These are phyloP conservation scores for Mycena galericulata DNA, from an alignment of 768 basidiomycete genomes.

Conservation along the genomic window DNA sequence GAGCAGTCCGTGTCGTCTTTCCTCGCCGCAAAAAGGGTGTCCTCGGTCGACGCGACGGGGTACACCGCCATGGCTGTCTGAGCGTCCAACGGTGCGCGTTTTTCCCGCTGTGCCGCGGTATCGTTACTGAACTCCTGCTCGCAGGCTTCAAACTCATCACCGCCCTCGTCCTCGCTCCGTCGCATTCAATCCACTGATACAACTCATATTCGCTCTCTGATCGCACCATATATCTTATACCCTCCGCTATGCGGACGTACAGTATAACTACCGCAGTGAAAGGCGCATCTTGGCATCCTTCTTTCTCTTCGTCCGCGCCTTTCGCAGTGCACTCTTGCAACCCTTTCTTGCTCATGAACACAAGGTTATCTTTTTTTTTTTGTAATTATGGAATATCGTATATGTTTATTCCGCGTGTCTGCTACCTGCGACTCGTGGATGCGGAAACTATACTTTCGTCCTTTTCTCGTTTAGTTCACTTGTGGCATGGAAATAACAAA, in stretches of 20 bases:
- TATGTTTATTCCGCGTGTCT: neutral
- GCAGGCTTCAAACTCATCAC: neutral
- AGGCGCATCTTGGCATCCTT: neutral
- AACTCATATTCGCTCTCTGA: neutral
- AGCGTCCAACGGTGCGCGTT: neutral
- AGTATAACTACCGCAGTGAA: neutral
- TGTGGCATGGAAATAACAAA: neutral
- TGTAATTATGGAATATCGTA: neutral
- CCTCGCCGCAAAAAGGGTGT: conserved; percentile 61
- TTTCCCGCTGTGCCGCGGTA: neutral
- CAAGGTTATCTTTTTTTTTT: neutral
- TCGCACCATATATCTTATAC: neutral
- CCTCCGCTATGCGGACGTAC: neutral
- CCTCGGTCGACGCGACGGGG: conserved; percentile 43
- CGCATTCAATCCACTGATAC: neutral
- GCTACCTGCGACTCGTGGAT: neutral
- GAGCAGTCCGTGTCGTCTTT: conserved; percentile 62
- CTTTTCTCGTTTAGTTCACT: neutral
- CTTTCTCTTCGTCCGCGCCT: neutral
- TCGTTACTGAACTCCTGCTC: neutral
- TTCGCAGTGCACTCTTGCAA: neutral
- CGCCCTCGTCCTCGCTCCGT: neutral
- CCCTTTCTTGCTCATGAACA: neutral
- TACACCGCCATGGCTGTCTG: conserved; percentile 27
- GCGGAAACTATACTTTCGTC: neutral